Conservation (phyloP, 768 basidiomycete genomes). For the Mycena metata region DNA sequence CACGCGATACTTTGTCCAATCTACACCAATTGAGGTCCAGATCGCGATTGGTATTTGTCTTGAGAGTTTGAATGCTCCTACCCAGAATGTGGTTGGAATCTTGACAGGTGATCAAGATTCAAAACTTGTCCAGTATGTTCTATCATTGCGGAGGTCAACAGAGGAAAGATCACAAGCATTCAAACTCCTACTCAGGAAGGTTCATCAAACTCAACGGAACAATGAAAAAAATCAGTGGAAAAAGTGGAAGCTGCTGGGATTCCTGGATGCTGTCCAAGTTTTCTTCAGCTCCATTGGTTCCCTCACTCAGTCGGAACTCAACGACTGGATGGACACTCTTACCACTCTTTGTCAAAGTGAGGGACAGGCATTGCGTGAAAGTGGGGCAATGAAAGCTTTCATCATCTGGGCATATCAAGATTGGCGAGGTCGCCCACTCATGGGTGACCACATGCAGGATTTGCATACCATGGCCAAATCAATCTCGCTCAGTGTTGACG, state of each 20-base stretch:
- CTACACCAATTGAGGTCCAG: too few relatives aligned
- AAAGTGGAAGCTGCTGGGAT: slow-evolving; percentile 21
- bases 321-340: slow-evolving; percentile 28
- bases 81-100: too few relatives aligned
- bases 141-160: slow-evolving; percentile 1
- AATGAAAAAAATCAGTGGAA: slow-evolving; percentile 20
- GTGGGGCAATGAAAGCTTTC: slow-evolving; percentile 22
- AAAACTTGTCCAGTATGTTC: slow-evolving; percentile 7
- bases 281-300: slow-evolving; percentile 28
- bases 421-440: slow-evolving; percentile 16
- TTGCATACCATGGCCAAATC: slow-evolving; percentile 3
- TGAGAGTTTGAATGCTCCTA: too few relatives aligned
- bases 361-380: slow-evolving; percentile 1
- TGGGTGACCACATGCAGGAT: neutral
- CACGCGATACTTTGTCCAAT: too few relatives aligned
- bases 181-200: slow-evolving; percentile 24
- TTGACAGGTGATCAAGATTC: slow-evolving; percentile 10
- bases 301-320: slow-evolving; percentile 13
- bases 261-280: slow-evolving; percentile 28
- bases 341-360: slow-evolving; percentile 12
- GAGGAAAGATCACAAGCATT: slow-evolving; percentile 25
- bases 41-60: too few relatives aligned
- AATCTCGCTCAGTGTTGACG: slow-evolving; percentile 23
- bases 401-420: slow-evolving; percentile 23
- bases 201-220: slow-evolving; percentile 12